Evolutionary conservation across 495 filamentous ascomycete species (phyloP).

Genomic region (Aspergillus indologenus): DNA sequence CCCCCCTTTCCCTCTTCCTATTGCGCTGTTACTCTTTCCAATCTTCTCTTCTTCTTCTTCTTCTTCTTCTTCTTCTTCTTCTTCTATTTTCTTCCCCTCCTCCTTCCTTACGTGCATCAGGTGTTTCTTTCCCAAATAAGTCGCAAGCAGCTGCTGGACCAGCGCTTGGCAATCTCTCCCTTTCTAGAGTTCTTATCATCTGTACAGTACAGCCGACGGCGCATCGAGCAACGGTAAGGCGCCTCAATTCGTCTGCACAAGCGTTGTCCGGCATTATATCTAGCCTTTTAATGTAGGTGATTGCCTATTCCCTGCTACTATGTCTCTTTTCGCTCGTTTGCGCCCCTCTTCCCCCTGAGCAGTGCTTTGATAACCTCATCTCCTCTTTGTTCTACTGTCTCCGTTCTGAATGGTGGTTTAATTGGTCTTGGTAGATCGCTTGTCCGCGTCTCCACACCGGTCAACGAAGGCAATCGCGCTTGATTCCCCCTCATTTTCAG

Average conservation of each 20-base stretch:
- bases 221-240: background rate
- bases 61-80: slow-evolving; percentile 9
- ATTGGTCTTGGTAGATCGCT: slow-evolving; percentile 31
- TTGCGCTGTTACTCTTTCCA: slow-evolving; percentile 11
- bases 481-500: slow-evolving; percentile 7
- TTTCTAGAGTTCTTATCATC: slow-evolving; percentile 5
- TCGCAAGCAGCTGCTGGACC: slow-evolving; percentile 11
- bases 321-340: slow-evolving; percentile 9
- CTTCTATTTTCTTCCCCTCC: background rate
- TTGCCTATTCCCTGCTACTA: slow-evolving; percentile 16
- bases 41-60: slow-evolving; percentile 4
- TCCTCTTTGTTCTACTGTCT: slow-evolving; percentile 8
- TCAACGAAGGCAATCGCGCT: slow-evolving; percentile 23
- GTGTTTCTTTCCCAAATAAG: background rate
- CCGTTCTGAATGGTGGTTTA: slow-evolving; percentile 26
- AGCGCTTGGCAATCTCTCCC: slow-evolving; percentile 6
- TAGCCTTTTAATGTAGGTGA: slow-evolving; percentile 9
- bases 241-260: background rate
- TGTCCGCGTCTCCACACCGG: slow-evolving; percentile 27
- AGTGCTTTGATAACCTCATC: background rate
- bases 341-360: slow-evolving; percentile 18
- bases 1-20: slow-evolving; percentile 8
- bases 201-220: background rate
- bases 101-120: background rate
- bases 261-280: background rate